A percentile compares a stretch with the other conserved stretches of the same genome.
These are phyloP conservation scores for Stephania yunnanensis DNA, from an alignment of 164 flowering plant genomes.

Conservation along the genomic window DNA sequence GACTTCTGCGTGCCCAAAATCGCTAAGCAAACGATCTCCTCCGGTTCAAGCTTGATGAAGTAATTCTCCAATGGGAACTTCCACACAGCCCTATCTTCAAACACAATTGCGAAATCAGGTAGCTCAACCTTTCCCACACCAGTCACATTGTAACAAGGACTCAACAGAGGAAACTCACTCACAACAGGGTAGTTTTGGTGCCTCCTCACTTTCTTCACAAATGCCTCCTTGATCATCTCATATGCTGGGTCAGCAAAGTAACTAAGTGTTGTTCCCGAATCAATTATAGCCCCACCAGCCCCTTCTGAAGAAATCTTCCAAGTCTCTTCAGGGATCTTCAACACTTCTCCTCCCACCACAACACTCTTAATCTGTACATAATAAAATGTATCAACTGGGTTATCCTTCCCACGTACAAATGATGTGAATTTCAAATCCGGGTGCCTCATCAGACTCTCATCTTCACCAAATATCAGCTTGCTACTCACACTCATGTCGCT, in stretches of 20 bases:
- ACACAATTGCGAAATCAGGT: slow-evolving; percentile 66
- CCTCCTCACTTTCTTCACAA: slow-evolving; percentile 45
- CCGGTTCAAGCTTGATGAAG: slow-evolving; percentile 63
- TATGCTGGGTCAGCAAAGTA: slow-evolving; percentile 84
- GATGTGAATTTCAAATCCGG: slow-evolving; percentile 71
- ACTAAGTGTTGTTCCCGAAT: slow-evolving; percentile 88
- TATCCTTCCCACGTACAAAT: slow-evolving; percentile 48
- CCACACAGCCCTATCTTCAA: slow-evolving; percentile 84
- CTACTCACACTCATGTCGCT: slow-evolving; percentile 74
- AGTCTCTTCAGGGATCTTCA: slow-evolving; percentile 57
- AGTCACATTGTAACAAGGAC: slow-evolving; percentile 85
- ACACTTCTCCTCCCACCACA: slow-evolving; percentile 61
- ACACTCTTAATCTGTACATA: slow-evolving; percentile 62
- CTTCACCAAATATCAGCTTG: slow-evolving; percentile 85
- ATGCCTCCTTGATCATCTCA: slow-evolving; percentile 56
- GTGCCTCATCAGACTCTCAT: slow-evolving; percentile 39
- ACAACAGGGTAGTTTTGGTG: slow-evolving; percentile 31
- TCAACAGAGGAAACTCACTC: slow-evolving; percentile 47
- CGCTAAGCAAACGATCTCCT: slow-evolving; percentile 73
- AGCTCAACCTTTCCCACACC: slow-evolving; percentile 55
- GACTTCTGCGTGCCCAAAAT: slow-evolving; percentile 62
- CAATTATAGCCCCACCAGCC: slow-evolving; percentile 75
- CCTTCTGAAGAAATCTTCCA: slow-evolving; percentile 61
- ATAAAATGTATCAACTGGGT: slow-evolving; percentile 76
- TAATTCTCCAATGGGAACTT: slow-evolving; percentile 80